These are phyloP conservation scores for bread wheat (Triticum aestivum) DNA, from an alignment of 176 grass and related monocot genomes.

Conservation along the genomic window IWGSC_CS_RefSeq_v2.1 NC_057812.1:666026574-666027073, in stretches of 20 bases:
- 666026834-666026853: neutral
- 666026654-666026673: neutral
- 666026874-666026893: neutral
- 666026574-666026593: constrained; percentile 89
- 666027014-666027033: constrained; percentile 61
- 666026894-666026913: neutral
- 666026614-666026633: constrained; percentile 55
- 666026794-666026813: neutral
- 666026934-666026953: constrained; percentile 22
- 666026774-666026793: neutral
- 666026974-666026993: constrained; percentile 77
- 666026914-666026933: constrained; percentile 8
- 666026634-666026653: constrained; percentile 36
- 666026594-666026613: constrained; percentile 75
- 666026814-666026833: constrained; percentile 6
- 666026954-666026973: constrained; percentile 84
- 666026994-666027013: constrained; percentile 47
- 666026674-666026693: constrained; percentile 28
- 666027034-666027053: constrained; percentile 70
- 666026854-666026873: neutral
- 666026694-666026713: constrained; percentile 38
- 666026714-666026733: constrained; percentile 63
- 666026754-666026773: neutral
- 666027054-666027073: constrained; percentile 54
- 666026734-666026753: constrained; percentile 7